phyloP scores from a whole-genome alignment of 257 asterid genomes.

The Leonotis leonurus region DNA sequence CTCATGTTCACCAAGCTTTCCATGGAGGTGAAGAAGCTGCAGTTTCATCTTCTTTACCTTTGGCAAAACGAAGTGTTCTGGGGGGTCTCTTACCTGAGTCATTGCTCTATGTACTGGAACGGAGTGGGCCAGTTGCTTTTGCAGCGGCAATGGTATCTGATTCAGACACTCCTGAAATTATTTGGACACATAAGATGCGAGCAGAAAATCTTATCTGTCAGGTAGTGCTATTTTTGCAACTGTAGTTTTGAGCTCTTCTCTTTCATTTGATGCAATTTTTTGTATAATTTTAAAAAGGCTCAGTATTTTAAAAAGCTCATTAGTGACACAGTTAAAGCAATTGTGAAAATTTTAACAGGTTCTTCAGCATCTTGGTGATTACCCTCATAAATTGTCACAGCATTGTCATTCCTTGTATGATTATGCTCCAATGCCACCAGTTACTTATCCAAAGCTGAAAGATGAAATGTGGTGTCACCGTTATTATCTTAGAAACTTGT shows the following conservation, averaged over 20 bases:
- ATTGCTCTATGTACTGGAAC: conserved; percentile 92
- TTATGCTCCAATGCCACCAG: conserved; percentile 99
- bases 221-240: conserved; percentile 37
- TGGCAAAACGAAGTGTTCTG: conserved; percentile 95
- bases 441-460: conserved; percentile 91
- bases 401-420: conserved; percentile 92
- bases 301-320: conserved; percentile 8
- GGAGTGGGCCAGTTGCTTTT: conserved; percentile 92
- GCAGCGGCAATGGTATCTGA: conserved; percentile 98
- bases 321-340: conserved; percentile 16
- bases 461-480: conserved; percentile 99
- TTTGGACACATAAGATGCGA: conserved; percentile 99
- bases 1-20: conserved; percentile 95
- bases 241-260: not conserved
- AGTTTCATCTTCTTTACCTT: conserved; percentile 86
- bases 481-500: conserved; percentile 81
- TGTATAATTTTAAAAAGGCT: too few species aligned
- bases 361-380: conserved; percentile 98
- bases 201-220: conserved; percentile 91
- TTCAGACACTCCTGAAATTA: conserved; percentile 99
- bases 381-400: conserved; percentile 87
- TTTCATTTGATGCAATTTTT: not conserved
- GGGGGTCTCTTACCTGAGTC: conserved; percentile 99
- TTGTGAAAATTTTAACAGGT: conserved; percentile 50
- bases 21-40: conserved; percentile 99